A percentile compares a stretch with the other conserved stretches of the same genome.
Evolutionary conservation across 495 filamentous ascomycete genomes (phyloP).

Genomic region (Neurospora cerealis): DNA sequence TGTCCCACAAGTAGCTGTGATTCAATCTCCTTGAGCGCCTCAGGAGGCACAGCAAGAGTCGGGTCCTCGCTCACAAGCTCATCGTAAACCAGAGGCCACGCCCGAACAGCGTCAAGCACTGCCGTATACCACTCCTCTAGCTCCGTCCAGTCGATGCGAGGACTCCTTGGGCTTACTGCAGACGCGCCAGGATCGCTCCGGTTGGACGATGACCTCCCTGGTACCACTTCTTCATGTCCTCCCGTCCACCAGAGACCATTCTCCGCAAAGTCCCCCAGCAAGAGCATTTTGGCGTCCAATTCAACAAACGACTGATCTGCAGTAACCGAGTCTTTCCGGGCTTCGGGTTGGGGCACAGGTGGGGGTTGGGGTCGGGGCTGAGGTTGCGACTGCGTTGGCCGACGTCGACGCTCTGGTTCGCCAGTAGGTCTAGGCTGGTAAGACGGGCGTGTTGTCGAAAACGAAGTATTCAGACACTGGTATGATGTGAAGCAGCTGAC

Average conservation of each 20-base stretch:
- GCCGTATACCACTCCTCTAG: slow-evolving; percentile 66
- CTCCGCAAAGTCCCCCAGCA: slow-evolving; percentile 72
- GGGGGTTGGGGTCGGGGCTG: neutral
- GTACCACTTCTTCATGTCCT: slow-evolving; percentile 33
- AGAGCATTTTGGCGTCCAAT: slow-evolving; percentile 66
- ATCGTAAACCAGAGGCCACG: slow-evolving; percentile 48
- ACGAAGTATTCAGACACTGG: slow-evolving; percentile 65
- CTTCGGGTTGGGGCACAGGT: slow-evolving; percentile 3
- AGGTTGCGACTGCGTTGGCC: neutral
- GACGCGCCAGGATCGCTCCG: slow-evolving; percentile 25
- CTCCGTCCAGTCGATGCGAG: slow-evolving; percentile 67
- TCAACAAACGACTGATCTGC: slow-evolving; percentile 29
- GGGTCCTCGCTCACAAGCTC: slow-evolving; percentile 26
- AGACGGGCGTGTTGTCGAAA: slow-evolving; percentile 38
- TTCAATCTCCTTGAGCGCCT: slow-evolving; percentile 41
- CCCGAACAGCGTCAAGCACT: slow-evolving; percentile 47
- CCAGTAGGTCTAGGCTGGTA: slow-evolving; percentile 2
- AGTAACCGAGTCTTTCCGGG: slow-evolving; percentile 18
- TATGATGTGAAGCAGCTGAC: slow-evolving; percentile 55
- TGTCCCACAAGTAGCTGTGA: slow-evolving; percentile 56
- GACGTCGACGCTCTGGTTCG: slow-evolving; percentile 10
- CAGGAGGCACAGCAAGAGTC: slow-evolving; percentile 14
- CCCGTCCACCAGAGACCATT: slow-evolving; percentile 82
- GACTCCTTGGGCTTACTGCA: slow-evolving; percentile 50
- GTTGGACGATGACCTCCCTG: slow-evolving; percentile 23